phyloP scores from a whole-genome alignment of 768 basidiomycete species.

The Mycena haematopus region DNA sequence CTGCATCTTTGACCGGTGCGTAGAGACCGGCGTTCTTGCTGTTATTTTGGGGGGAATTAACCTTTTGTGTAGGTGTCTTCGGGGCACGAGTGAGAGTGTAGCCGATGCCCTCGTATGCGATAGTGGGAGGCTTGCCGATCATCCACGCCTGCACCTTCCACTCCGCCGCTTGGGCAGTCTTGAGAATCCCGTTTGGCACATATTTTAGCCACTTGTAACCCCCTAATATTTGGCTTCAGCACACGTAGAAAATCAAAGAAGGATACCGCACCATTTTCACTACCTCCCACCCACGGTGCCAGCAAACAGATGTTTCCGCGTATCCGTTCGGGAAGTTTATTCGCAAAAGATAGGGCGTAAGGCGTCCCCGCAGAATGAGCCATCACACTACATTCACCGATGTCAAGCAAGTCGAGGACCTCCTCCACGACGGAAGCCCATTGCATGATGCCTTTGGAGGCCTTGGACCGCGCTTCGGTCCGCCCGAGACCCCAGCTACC shows the following conservation, averaged over 20 bases:
- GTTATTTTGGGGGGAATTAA: slow-evolving; percentile 38
- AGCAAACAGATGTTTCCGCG: slow-evolving; percentile 86
- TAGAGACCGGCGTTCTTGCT: slow-evolving; percentile 38
- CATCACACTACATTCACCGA: slow-evolving; percentile 85
- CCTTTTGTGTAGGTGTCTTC: slow-evolving; percentile 31
- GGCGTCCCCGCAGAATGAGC: slow-evolving; percentile 97
- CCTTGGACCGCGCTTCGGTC: slow-evolving; percentile 73
- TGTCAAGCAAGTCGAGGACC: slow-evolving; percentile 80
- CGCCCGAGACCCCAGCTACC: slow-evolving; percentile 90
- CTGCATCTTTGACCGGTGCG: slow-evolving; percentile 37
- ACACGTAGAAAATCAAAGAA: slow-evolving; percentile 6
- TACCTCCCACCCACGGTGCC: slow-evolving; percentile 95
- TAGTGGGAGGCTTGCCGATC: slow-evolving; percentile 92
- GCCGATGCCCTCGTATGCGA: slow-evolving; percentile 86
- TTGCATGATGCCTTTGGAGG: slow-evolving; percentile 81
- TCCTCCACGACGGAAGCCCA: slow-evolving; percentile 94
- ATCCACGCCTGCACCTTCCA: slow-evolving; percentile 98
- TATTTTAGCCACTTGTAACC: slow-evolving; percentile 98
- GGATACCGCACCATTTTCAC: slow-evolving; percentile 76
- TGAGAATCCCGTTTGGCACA: slow-evolving; percentile 90
- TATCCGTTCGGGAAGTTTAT: slow-evolving; percentile 75
- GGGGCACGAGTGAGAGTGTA: slow-evolving; percentile 61
- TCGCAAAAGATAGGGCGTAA: slow-evolving; percentile 89
- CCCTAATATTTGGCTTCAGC: slow-evolving; percentile 45
- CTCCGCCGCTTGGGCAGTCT: slow-evolving; percentile 95